Evolutionary conservation across 2,329 filamentous ascomycete genomes (phyloP).

Genomic region (Trichoderma sp.): DNA sequence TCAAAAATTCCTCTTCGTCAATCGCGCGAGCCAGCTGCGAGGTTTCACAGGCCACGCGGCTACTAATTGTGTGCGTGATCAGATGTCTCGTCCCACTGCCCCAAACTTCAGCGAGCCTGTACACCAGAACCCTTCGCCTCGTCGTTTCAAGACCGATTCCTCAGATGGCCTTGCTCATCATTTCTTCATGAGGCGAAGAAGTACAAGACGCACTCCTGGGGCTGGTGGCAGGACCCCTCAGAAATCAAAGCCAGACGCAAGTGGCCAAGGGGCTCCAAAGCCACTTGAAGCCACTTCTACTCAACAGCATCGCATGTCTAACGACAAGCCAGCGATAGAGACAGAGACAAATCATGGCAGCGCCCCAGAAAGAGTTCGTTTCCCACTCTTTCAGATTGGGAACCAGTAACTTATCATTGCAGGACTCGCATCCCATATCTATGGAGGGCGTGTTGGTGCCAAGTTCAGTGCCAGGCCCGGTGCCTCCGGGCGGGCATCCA

Average conservation of each 20-base stretch:
- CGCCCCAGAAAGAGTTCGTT: background rate
- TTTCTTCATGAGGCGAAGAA: background rate
- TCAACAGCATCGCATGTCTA: background rate
- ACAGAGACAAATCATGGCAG: background rate
- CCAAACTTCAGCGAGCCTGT: background rate
- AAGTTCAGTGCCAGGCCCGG: background rate
- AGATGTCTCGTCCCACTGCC: background rate
- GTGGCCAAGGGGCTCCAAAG: background rate
- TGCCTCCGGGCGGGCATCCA: background rate
- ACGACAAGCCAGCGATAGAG: background rate
- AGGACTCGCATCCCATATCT: background rate
- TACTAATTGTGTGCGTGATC: slow-evolving; percentile 9
- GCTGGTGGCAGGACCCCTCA: background rate
- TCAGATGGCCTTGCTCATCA: background rate
- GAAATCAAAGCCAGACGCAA: background rate
- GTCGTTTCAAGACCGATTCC: background rate
- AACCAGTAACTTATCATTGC: background rate
- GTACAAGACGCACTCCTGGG: no score
- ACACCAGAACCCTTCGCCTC: background rate
- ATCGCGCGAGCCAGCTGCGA: slow-evolving; percentile 3
- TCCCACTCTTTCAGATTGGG: background rate
- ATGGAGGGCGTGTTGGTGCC: background rate
- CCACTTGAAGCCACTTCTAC: background rate
- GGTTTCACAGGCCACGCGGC: slow-evolving; percentile 17
- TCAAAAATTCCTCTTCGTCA: background rate